Base-by-base conservation (phyloP, 176 grass and related monocot species). In the Carex pumila region DNA sequence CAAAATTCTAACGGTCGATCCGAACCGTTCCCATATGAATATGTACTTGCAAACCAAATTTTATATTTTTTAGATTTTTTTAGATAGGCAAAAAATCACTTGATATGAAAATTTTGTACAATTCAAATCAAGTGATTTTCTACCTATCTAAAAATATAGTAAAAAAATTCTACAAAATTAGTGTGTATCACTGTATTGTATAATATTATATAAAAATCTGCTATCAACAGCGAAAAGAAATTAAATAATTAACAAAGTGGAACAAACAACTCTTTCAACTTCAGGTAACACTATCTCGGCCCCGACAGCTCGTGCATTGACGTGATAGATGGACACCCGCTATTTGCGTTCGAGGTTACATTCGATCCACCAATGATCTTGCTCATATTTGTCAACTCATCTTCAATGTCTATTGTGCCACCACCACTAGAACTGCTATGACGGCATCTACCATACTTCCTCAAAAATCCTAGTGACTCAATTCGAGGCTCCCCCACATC, bases 401-500 rank as follows among this genome's bases (percentile, higher is more conserved):
- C 41, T 17, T 65, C 80, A 50, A 52, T 67, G 11, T 82, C 59
- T 49, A 82, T 45, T 82, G 80, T 67, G 1, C 61, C 59, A n/a
- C 30, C 30, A 50, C 37, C 67, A 73, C n/a, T 49, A 32, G n/a
- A 49, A 61, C 61, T 49, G 32, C 61, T 14, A 31, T 18, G 22
- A 22, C 10, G 12, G 6, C 61, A 34, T 12, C 80, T 19, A 11
- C 80, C 39, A 5, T 67, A 65, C 59, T 32, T 29, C 12, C 19
- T 82, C 61, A 82, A 65, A 10, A 19, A 82, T 37, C 37, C 59
- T 47, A 82, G 21, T 12, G 80, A 82, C 61, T 82, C 61, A 25
- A 65, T 37, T 29, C 80, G 89, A 67, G 89, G 86, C 10, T 53
- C 69, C 58, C 60, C 66, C 56, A 91, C 86, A 79, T 89, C 12